These are phyloP conservation scores for Euphorbia peplus DNA, from an alignment of 345 rosid species.

Conservation along the genomic window DNA sequence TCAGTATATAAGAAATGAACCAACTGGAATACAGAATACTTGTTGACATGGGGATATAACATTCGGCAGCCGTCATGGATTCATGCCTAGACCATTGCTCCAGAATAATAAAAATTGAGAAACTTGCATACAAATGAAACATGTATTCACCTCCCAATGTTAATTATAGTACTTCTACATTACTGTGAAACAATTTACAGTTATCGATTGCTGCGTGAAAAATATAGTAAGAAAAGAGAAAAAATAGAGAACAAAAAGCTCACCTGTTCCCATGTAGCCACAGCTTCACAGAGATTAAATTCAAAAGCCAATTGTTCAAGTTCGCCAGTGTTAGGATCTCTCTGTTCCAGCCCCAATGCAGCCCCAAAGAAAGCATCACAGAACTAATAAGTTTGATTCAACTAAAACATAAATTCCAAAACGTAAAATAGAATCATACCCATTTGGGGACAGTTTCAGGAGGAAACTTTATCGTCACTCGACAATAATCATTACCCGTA, in stretches of 20 bases:
- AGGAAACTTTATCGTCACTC: slow-evolving; percentile 62
- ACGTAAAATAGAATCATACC: slow-evolving; percentile 40
- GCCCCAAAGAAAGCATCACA: neutral
- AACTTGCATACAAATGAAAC: neutral
- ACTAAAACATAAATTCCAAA: neutral
- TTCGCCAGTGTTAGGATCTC: slow-evolving; percentile 86
- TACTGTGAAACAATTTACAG: neutral
- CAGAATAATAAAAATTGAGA: neutral
- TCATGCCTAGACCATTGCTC: neutral
- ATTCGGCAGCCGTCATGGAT: neutral
- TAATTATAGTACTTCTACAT: neutral
- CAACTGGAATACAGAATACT: neutral
- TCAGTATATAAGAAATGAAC: neutral
- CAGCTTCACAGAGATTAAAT: slow-evolving; percentile 86
- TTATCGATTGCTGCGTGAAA: neutral
- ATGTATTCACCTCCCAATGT: neutral
- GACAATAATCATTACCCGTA: slow-evolving; percentile 57
- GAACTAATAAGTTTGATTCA: neutral
- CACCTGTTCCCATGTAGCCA: slow-evolving; percentile 92
- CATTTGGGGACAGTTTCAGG: slow-evolving; percentile 78
- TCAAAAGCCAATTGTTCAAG: slow-evolving; percentile 73
- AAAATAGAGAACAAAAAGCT: slow-evolving; percentile 9
- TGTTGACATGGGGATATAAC: neutral
- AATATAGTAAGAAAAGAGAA: neutral
- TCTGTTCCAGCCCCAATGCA: slow-evolving; percentile 35